Conservation (phyloP, 306 rosid species). For the Cucurbita maxima region DNA sequence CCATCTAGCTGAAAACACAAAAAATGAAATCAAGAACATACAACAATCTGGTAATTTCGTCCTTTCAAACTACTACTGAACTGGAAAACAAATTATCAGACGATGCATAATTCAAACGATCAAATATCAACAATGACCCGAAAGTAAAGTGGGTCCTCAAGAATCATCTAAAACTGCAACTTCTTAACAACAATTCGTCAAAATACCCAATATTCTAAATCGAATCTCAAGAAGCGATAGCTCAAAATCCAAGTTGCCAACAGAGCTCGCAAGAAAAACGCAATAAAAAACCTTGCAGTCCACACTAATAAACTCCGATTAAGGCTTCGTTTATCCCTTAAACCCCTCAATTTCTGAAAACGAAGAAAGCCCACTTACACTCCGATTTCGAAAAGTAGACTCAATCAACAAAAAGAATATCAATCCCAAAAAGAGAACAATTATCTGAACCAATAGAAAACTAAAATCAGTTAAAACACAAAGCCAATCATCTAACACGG, state of each 20-base stretch:
- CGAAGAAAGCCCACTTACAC: background rate
- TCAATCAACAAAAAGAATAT: background rate
- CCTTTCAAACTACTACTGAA: background rate
- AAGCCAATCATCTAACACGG: background rate
- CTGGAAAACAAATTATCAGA: background rate
- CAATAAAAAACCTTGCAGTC: background rate
- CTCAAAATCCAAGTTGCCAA: background rate
- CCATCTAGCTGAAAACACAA: background rate
- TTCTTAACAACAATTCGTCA: background rate
- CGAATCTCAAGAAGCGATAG: conserved; percentile 1
- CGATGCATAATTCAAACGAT: background rate
- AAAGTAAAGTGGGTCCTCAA: conserved; percentile 4
- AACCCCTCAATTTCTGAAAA: background rate
- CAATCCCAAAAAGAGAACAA: background rate
- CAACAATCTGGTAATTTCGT: background rate
- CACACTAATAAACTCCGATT: background rate
- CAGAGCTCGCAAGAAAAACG: background rate
- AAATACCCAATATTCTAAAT: background rate
- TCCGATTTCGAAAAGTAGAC: background rate
- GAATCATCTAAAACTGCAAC: background rate
- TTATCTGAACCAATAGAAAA: background rate
- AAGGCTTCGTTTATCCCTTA: background rate
- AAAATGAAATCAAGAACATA: background rate
- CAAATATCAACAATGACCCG: background rate
- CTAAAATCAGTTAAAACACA: background rate